phyloP scores from a whole-genome alignment of 2,329 filamentous ascomycete genomes.

The Aspergillus melleus region DNA sequence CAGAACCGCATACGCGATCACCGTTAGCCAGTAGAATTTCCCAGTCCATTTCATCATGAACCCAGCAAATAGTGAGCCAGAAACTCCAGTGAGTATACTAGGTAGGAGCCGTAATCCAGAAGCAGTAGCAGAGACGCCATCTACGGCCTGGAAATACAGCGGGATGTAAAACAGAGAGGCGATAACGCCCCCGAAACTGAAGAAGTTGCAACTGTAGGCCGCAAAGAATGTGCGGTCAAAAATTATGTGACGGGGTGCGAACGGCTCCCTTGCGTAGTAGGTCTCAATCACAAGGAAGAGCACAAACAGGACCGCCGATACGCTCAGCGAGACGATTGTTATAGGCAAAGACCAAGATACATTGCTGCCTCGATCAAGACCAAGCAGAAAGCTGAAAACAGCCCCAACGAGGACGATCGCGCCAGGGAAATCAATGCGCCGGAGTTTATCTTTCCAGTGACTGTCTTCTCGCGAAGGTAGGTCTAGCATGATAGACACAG shows the following conservation, averaged over 20 bases:
- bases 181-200: constrained; percentile 62
- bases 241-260: constrained; percentile 73
- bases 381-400: constrained; percentile 65
- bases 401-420: constrained; percentile 66
- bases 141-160: constrained; percentile 73
- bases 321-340: constrained; percentile 58
- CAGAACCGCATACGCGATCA: constrained; percentile 56
- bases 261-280: constrained; percentile 67
- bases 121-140: constrained; percentile 62
- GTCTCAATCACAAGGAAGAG: constrained; percentile 70
- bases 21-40: constrained; percentile 69
- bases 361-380: constrained; percentile 73
- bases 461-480: constrained; percentile 59
- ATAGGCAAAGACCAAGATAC: constrained; percentile 63
- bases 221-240: constrained; percentile 66
- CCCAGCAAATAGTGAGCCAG: constrained; percentile 65
- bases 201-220: constrained; percentile 72
- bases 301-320: constrained; percentile 60
- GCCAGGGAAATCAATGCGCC: constrained; percentile 71
- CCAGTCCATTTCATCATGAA: constrained; percentile 69
- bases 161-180: constrained; percentile 71
- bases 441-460: constrained; percentile 66
- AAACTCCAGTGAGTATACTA: constrained; percentile 61
- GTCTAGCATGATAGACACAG: constrained; percentile 63
- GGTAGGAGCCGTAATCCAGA: constrained; percentile 69